A percentile compares a stretch with the other conserved stretches of the same genome.
Conservation (phyloP, 1,284 basidiomycete genomes). For the Ceratobasidium sp. region DNA sequence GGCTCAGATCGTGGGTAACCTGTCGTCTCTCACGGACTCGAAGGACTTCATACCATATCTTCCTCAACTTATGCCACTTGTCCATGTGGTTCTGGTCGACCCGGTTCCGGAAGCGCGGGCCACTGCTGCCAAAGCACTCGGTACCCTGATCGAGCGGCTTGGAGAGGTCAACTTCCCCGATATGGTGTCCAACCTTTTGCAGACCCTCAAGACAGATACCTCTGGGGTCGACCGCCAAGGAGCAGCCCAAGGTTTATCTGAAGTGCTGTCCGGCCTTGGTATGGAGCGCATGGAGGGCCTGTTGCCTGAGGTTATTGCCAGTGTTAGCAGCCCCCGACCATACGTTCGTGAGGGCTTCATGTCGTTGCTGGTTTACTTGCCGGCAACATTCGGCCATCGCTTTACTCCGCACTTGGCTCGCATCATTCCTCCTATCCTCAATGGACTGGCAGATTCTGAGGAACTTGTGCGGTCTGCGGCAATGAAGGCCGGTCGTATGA, state of each 20-base stretch:
- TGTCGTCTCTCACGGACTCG: conserved; percentile 93
- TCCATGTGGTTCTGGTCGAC: conserved; percentile 92
- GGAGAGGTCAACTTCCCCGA: conserved; percentile 97
- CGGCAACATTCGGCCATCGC: conserved; percentile 93
- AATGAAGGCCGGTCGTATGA: conserved; percentile 99
- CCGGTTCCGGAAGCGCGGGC: conserved; percentile 97
- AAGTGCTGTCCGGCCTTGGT: conserved; percentile 94
- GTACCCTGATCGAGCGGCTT: conserved; percentile 94
- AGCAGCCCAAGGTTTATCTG: conserved; percentile 96
- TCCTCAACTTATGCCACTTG: conserved; percentile 85
- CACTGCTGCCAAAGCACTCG: conserved; percentile 97
- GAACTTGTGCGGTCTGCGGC: conserved; percentile 96
- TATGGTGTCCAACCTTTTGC: conserved; percentile 88
- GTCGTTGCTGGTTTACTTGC: conserved; percentile 95
- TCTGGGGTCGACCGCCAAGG: conserved; percentile 97
- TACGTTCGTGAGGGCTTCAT: conserved; percentile 99
- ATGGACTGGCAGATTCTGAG: conserved; percentile 91
- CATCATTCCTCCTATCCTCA: conserved; percentile 93
- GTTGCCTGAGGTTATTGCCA: conserved; percentile 92
- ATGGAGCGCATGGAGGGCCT: conserved; percentile 97
- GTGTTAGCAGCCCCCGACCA: conserved; percentile 87
- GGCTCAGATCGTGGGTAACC: conserved; percentile 96
- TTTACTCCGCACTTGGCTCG: conserved; percentile 97
- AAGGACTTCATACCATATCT: conserved; percentile 99
- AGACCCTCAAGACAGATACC: conserved; percentile 91